A percentile compares a stretch with the other conserved stretches of the same genome.
Conservation (phyloP, 352 stramenopile genomes). For the Aphanomyces invadans region DNA sequence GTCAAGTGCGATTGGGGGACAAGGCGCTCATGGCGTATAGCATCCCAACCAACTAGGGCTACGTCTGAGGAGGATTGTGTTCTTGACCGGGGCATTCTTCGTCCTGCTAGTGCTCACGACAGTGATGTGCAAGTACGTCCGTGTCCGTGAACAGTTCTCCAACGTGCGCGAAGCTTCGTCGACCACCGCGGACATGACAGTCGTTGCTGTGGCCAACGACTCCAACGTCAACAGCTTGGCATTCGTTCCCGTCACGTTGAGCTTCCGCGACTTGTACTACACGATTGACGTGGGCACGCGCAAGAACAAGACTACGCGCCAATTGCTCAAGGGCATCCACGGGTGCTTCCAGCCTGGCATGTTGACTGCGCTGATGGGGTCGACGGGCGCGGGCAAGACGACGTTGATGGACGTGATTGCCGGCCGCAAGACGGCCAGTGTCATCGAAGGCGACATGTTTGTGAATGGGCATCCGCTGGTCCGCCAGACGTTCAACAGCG, state of each 20-base stretch:
- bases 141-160: constrained; percentile 38
- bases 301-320: constrained; percentile 42
- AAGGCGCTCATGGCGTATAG: constrained; percentile 45
- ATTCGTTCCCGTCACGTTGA: constrained; percentile 7
- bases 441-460: constrained; percentile 23
- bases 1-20: constrained; percentile 32
- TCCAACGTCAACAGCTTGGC: constrained; percentile 20
- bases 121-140: constrained; percentile 43
- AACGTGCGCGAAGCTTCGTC: constrained; percentile 17
- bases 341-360: constrained; percentile 25
- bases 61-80: constrained; percentile 53
- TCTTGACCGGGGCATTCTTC: constrained; percentile 45
- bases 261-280: constrained; percentile 31
- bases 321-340: constrained; percentile 25
- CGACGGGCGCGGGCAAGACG: constrained; percentile 23
- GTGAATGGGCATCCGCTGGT: constrained; percentile 23
- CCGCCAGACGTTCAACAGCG: constrained; percentile 19
- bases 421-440: constrained; percentile 21
- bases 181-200: not conserved
- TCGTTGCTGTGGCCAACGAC: not conserved
- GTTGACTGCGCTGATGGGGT: constrained; percentile 39
- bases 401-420: constrained; percentile 27
- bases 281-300: constrained; percentile 39
- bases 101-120: constrained; percentile 35
- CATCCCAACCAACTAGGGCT: constrained; percentile 39